Evolutionary conservation across 2,329 filamentous ascomycete genomes (phyloP).

Genomic region (Mycogone perniciosa): DNA sequence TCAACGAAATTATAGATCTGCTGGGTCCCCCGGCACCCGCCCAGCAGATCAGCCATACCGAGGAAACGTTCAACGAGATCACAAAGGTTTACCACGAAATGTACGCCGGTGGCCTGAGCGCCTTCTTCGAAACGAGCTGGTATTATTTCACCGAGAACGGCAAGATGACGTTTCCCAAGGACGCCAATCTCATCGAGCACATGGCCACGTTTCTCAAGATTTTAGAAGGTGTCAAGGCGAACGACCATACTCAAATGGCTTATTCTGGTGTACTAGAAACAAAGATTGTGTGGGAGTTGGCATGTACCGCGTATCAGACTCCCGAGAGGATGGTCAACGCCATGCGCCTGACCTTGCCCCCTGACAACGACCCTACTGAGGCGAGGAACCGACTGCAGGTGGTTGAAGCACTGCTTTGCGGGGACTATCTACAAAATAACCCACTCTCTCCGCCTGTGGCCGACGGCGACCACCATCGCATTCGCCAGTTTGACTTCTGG

Average conservation of each 20-base stretch:
- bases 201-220: conserved; percentile 59
- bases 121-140: conserved; percentile 79
- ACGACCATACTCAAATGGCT: conserved; percentile 46
- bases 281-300: conserved; percentile 54
- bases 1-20: conserved; percentile 63
- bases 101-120: conserved; percentile 67
- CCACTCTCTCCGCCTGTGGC: conserved; percentile 46
- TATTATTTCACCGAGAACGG: conserved; percentile 51
- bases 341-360: conserved; percentile 33
- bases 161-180: conserved; percentile 40
- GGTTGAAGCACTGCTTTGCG: conserved; percentile 70
- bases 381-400: conserved; percentile 66
- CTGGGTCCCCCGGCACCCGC: conserved; percentile 55
- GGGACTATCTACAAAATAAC: conserved; percentile 56
- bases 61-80: conserved; percentile 57
- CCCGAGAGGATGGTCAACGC: conserved; percentile 30
- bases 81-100: conserved; percentile 67
- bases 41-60: conserved; percentile 44
- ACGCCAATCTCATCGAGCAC: conserved; percentile 56
- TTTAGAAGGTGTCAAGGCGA: conserved; percentile 42
- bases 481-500: conserved; percentile 75
- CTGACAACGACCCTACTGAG: conserved; percentile 55
- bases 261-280: conserved; percentile 51
- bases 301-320: conserved; percentile 40
- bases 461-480: conserved; percentile 46